These are phyloP conservation scores for Colletotrichum siamense DNA, from an alignment of 2,329 filamentous ascomycete genomes.

Conservation along the genomic window DNA sequence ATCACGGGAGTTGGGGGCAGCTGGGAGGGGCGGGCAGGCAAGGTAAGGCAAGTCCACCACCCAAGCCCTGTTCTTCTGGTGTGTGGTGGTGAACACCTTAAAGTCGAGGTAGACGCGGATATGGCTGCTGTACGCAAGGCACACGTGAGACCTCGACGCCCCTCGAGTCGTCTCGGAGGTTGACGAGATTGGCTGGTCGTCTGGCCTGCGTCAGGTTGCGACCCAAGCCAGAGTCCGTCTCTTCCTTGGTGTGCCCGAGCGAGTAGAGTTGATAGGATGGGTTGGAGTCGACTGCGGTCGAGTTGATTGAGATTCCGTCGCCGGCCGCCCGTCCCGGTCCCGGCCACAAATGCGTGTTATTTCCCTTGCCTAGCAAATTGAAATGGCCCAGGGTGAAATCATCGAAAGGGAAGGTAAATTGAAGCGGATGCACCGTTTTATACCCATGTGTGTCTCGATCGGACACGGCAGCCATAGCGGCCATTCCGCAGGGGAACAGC, in stretches of 20 bases:
- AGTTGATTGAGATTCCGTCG: not conserved
- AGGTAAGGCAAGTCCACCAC: not conserved
- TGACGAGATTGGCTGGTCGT: conserved; percentile 14
- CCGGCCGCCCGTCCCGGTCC: not conserved
- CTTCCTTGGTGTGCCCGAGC: conserved; percentile 19
- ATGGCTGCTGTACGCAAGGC: conserved; percentile 10
- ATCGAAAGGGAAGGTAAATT: not conserved
- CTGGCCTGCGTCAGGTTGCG: conserved; percentile 20
- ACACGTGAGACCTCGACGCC: conserved; percentile 21
- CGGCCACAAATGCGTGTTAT: not conserved
- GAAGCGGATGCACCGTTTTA: not conserved
- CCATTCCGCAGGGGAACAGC: not conserved
- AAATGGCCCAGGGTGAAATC: not conserved
- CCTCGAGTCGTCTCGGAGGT: conserved; percentile 7
- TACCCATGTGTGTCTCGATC: conserved; percentile 2
- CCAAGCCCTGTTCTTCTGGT: not conserved
- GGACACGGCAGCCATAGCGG: not conserved
- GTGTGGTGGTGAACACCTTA: not conserved
- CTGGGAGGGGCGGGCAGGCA: not conserved
- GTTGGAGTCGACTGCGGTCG: not conserved
- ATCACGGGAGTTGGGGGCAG: not conserved
- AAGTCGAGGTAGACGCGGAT: not conserved
- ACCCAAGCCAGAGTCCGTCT: conserved; percentile 18
- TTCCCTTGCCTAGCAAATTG: not conserved
- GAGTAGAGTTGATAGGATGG: not conserved